Base-by-base conservation (phyloP, 2,329 filamentous ascomycete genomes). In the Plenodomus tracheiphilus region DNA sequence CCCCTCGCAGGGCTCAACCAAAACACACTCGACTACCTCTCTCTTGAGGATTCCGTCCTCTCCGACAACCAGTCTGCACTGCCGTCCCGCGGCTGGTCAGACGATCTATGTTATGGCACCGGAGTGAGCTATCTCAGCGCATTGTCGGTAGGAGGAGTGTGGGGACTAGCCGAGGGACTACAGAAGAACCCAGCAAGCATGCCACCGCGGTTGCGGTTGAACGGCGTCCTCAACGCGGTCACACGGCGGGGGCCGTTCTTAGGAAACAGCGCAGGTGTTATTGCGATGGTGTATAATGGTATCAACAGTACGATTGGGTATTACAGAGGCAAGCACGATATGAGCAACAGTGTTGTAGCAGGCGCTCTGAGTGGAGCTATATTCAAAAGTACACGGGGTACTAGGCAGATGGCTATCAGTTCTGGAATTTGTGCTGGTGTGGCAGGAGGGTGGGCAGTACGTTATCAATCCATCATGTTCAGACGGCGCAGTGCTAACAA, bases 201-300 rank as follows among this genome's bases (percentile, higher is more conserved):
- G 53, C 87, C 93, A 32, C 93, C 94, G 10, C 95, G 96, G 80
- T 82, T 99, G 73, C 86, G 91, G 55, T 80, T 99, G 58, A 99
- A 99, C 81, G 89, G 89, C 53, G 90, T 96, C 18, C 84, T 99
- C 60, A 99, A 99, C 79, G 90, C 91, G 47, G 85, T 99, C 54
- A 99, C 94, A 51, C 79, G 94, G 67, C 81, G 94, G 74, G 94
- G 94, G 3, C 94, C 94, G 11, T 99, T 97, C 77, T 75, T 99
- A 62, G 94, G 94, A 37, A 99, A 99, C 79, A 96, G 90, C 25
- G 93, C 93, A 1, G 94, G 91, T 68, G 93, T 97, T 28, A 86
- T 99, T 45, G 94, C 95, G 28, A 92, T 99, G 80, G 85, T 91
- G 44, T 99, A 99, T 77, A 99, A 97, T 76, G 89, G 89, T n/a